Conservation (phyloP, 768 basidiomycete species). For the Suillus subaureus region DNA sequence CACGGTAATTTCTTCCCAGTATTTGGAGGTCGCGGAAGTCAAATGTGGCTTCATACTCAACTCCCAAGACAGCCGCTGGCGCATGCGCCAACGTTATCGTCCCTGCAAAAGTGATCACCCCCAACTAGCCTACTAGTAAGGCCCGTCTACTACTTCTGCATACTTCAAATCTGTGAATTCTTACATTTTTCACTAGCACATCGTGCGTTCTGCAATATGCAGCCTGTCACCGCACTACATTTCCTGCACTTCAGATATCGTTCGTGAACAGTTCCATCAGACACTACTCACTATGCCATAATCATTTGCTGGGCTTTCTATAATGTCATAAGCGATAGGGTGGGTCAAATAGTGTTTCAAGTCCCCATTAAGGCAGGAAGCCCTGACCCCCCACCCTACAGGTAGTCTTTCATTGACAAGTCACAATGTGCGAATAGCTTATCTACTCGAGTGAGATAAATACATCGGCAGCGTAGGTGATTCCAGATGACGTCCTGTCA, state of each 20-base stretch:
- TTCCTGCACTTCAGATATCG: slow-evolving; percentile 47
- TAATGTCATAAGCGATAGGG: slow-evolving; percentile 71
- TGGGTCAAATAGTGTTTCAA: slow-evolving; percentile 66
- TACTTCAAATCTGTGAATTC: slow-evolving; percentile 56
- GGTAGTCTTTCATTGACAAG: not conserved
- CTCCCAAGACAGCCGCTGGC: slow-evolving; percentile 42
- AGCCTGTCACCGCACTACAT: not conserved
- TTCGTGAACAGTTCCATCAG: slow-evolving; percentile 50
- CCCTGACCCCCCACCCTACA: slow-evolving; percentile 17
- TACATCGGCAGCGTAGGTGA: not conserved
- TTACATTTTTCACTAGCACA: slow-evolving; percentile 12
- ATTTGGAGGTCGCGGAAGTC: slow-evolving; percentile 73
- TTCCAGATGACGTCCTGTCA: not conserved
- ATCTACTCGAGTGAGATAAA: not conserved
- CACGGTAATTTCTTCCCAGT: slow-evolving; percentile 42
- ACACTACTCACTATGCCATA: slow-evolving; percentile 64
- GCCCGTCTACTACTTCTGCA: slow-evolving; percentile 72
- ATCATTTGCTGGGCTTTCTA: slow-evolving; percentile 65
- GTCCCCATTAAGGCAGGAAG: slow-evolving; percentile 32
- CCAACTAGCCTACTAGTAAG: slow-evolving; percentile 50
- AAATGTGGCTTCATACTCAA: slow-evolving; percentile 77
- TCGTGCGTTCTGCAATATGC: not conserved
- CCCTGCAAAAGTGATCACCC: slow-evolving; percentile 28
- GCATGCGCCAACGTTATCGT: no score
- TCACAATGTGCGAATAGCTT: not conserved